Evolutionary conservation across 352 stramenopile species (phyloP).

Genomic region (Pythium folliculosum): DNA sequence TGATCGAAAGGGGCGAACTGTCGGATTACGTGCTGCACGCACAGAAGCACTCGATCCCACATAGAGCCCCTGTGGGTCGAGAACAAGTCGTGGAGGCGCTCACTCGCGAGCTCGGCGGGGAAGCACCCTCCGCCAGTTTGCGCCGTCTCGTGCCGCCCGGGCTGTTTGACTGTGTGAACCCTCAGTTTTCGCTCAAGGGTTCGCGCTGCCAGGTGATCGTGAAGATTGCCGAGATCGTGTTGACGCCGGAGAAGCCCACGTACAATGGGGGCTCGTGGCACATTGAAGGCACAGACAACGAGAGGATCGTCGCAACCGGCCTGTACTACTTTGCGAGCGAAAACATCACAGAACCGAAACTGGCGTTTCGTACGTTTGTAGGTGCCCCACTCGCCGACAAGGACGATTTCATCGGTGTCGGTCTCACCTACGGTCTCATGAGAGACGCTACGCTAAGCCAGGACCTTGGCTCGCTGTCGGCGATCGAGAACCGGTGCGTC

Average conservation of each 20-base stretch:
- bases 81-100: neutral
- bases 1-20: neutral
- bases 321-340: conserved; percentile 33
- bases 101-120: neutral
- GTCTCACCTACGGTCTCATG: conserved; percentile 9
- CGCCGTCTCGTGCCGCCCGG: neutral
- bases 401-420: conserved; percentile 9
- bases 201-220: conserved; percentile 33
- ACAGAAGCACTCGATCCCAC: neutral
- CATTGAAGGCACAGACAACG: conserved; percentile 29
- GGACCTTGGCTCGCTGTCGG: conserved; percentile 20
- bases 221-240: conserved; percentile 28
- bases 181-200: conserved; percentile 14
- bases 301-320: conserved; percentile 33
- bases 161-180: conserved; percentile 10
- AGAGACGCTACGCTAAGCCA: conserved; percentile 12
- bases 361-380: conserved; percentile 25
- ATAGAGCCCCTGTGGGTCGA: neutral
- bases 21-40: neutral
- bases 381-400: neutral
- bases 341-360: conserved; percentile 31
- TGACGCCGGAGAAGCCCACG: conserved; percentile 31
- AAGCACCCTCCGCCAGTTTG: neutral
- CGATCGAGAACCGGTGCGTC: conserved; percentile 25
- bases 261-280: conserved; percentile 32